Conservation (phyloP, 2,329 filamentous ascomycete species). For the Paraphoma sp. region DNA sequence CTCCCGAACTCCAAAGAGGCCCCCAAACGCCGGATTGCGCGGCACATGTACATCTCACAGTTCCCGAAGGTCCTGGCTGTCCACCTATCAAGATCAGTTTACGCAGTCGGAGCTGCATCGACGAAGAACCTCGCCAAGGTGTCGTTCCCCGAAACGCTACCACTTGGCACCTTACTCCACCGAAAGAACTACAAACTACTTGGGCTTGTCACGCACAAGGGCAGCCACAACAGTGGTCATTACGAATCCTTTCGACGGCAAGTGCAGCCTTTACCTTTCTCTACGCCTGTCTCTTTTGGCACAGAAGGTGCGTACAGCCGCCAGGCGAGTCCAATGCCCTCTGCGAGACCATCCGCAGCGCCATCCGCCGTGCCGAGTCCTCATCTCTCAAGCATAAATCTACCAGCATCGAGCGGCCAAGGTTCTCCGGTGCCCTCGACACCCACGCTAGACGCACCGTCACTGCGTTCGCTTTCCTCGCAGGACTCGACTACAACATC, state of each 20-base stretch:
- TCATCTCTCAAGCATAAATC: slow-evolving; percentile 47
- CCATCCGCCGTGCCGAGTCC: slow-evolving; percentile 57
- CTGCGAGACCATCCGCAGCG: slow-evolving; percentile 44
- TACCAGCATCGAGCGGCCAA: slow-evolving; percentile 27
- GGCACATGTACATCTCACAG: slow-evolving; percentile 82
- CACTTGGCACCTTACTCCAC: slow-evolving; percentile 79
- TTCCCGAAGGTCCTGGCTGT: slow-evolving; percentile 92
- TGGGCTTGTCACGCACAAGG: slow-evolving; percentile 90
- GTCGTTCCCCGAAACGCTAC: slow-evolving; percentile 84
- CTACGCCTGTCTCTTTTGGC: slow-evolving; percentile 81
- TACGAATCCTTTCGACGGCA: slow-evolving; percentile 96
- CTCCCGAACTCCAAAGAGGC: slow-evolving; percentile 77
- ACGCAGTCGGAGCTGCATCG: slow-evolving; percentile 76
- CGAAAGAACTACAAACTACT: slow-evolving; percentile 84
- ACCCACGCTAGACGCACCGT: slow-evolving; percentile 37
- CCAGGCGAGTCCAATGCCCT: slow-evolving; percentile 59
- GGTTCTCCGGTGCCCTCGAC: slow-evolving; percentile 33
- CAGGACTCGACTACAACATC: slow-evolving; percentile 35
- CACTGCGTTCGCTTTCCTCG: slow-evolving; percentile 41
- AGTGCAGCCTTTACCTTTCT: slow-evolving; percentile 77
- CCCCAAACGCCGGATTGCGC: slow-evolving; percentile 83
- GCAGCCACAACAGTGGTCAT: slow-evolving; percentile 93
- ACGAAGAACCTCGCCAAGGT: slow-evolving; percentile 96
- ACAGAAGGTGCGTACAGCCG: slow-evolving; percentile 74
- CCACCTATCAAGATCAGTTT: slow-evolving; percentile 92